Conservation (phyloP, 768 basidiomycete species). For the Leccinum arenicola region DNA sequence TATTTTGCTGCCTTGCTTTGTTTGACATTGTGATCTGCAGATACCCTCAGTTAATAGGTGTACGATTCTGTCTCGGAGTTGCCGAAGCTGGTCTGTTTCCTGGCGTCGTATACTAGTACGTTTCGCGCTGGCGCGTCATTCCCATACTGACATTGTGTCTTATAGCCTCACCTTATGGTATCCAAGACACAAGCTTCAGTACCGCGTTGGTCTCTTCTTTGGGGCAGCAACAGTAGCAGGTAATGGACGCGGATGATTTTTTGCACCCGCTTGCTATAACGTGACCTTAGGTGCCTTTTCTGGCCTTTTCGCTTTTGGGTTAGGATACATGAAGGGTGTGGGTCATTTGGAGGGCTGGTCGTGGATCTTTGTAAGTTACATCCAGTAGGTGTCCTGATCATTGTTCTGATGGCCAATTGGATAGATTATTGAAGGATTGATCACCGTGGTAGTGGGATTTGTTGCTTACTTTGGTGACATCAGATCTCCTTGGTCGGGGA, state of each 20-base stretch:
- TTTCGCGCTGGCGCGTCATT: background rate
- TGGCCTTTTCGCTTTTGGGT: slow-evolving; percentile 54
- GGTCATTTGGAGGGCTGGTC: slow-evolving; percentile 55
- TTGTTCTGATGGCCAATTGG: background rate
- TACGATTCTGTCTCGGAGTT: slow-evolving; percentile 56
- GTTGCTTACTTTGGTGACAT: slow-evolving; percentile 48
- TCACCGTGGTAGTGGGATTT: slow-evolving; percentile 55
- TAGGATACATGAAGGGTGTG: slow-evolving; percentile 49
- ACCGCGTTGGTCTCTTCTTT: slow-evolving; percentile 62
- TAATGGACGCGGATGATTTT: background rate
- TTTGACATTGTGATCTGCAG: slow-evolving; percentile 30
- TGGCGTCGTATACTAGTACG: slow-evolving; percentile 71
- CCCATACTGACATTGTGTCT: background rate
- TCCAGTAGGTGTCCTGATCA: too few species aligned
- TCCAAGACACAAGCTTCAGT: slow-evolving; percentile 56
- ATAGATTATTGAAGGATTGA: slow-evolving; percentile 40
- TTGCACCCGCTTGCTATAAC: background rate
- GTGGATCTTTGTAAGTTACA: slow-evolving; percentile 58
- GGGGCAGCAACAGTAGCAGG: slow-evolving; percentile 63
- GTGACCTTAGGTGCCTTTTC: slow-evolving; percentile 47
- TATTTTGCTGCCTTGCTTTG: background rate
- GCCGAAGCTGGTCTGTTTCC: slow-evolving; percentile 74
- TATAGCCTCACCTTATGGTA: slow-evolving; percentile 66
- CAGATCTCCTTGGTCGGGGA: background rate
- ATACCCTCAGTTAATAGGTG: slow-evolving; percentile 59